Evolutionary conservation across 306 rosid genomes (phyloP).

Genomic region (Canavalia ensiformis): DNA sequence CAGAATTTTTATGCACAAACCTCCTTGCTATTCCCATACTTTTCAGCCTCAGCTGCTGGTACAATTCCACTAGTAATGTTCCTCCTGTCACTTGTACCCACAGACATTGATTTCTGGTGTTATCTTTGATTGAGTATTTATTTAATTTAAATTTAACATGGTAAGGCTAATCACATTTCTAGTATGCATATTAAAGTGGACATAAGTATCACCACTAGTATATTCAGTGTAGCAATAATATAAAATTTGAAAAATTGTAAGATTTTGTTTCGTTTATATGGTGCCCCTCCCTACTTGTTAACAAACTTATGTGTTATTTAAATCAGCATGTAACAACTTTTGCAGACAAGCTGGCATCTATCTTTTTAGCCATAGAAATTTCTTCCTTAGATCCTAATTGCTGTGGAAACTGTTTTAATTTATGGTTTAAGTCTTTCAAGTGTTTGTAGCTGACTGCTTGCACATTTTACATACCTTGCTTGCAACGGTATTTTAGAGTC

Average conservation of each 20-base stretch:
- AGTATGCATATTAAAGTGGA: slow-evolving; percentile 5
- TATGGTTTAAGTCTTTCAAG: neutral
- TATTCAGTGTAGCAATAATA: slow-evolving; percentile 21
- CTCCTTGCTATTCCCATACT: neutral
- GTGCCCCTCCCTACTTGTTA: neutral
- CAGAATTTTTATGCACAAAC: neutral
- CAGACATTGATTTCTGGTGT: neutral
- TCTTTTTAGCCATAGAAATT: slow-evolving; percentile 21
- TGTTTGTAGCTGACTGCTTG: slow-evolving; percentile 24
- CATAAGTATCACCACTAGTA: neutral
- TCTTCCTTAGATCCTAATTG: slow-evolving; percentile 21
- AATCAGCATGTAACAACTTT: neutral
- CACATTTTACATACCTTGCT: neutral
- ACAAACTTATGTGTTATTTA: slow-evolving; percentile 6
- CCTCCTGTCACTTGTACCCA: neutral
- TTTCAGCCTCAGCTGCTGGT: neutral
- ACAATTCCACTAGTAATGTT: neutral
- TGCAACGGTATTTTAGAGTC: slow-evolving; percentile 67
- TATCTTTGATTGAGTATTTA: neutral
- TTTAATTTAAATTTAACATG: neutral
- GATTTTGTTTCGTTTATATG: slow-evolving; percentile 1
- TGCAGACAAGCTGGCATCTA: slow-evolving; percentile 19
- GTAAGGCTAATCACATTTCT: slow-evolving; percentile 14
- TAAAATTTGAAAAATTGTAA: neutral
- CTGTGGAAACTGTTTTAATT: slow-evolving; percentile 30